These are phyloP conservation scores for Eucalyptus sideroxylon DNA, from an alignment of 345 rosid species.

Conservation along the genomic window DNA sequence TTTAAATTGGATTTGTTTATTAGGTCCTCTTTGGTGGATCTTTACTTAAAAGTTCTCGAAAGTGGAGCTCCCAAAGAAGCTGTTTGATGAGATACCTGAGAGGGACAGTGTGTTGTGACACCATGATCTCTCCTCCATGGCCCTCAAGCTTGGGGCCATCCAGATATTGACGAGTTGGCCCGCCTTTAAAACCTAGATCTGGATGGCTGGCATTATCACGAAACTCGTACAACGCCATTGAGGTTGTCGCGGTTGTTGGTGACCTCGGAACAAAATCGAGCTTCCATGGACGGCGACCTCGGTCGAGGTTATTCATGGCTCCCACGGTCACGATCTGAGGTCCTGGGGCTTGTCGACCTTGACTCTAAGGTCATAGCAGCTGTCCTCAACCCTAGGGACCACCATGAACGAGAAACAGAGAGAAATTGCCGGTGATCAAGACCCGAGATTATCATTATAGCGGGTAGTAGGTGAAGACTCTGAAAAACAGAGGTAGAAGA, in stretches of 20 bases:
- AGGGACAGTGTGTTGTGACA: conserved; percentile 54
- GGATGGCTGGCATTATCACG: background rate
- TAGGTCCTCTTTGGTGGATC: conserved; percentile 43
- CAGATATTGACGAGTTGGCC: background rate
- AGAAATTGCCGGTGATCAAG: background rate
- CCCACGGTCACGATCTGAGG: background rate
- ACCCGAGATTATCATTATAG: background rate
- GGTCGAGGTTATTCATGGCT: background rate
- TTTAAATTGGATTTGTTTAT: conserved; percentile 33
- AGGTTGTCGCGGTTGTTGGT: background rate
- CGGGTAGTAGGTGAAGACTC: background rate
- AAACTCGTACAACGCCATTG: background rate
- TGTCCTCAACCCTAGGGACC: background rate
- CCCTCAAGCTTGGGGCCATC: background rate
- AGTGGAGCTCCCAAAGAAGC: conserved; percentile 22
- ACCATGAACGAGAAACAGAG: background rate
- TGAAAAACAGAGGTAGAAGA: background rate
- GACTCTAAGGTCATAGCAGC: background rate
- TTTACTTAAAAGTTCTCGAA: conserved; percentile 37
- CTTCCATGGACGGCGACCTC: background rate
- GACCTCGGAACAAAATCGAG: background rate
- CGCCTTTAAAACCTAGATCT: background rate
- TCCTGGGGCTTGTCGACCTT: background rate
- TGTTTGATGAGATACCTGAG: conserved; percentile 49
- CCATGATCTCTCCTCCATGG: conserved; percentile 25